Base-by-base conservation (phyloP, 2,329 filamentous ascomycete species). In the Anthostomella pinea region DNA sequence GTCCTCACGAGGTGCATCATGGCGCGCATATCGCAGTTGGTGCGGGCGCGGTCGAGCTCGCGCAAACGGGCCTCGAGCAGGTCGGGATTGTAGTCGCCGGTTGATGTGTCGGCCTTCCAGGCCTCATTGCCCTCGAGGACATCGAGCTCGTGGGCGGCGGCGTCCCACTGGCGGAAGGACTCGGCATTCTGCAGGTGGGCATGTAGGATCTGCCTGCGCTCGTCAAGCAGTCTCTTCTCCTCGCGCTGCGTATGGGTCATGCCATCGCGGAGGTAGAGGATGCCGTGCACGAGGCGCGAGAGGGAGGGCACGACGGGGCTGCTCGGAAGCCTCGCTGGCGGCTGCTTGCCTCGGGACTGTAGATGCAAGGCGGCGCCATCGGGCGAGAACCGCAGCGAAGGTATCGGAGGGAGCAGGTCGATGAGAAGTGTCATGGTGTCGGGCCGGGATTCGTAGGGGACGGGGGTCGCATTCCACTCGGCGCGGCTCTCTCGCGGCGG, bases 1-100 rank as follows among this genome's bases (percentile, higher is more conserved):
- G 88, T 95, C 18, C 90, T 81, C 23, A 95, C 73, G 23, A 93
- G 71, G 54, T 88, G 82, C 54, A 93, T 73, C 83, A 95, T 93
- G 38, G 74, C 72, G 43, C 74, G 75, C 36, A 88, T 73, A 60
- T 96, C 87, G 48, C 81, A 79, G 46, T 74, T 81, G 8, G 73
- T 69, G 5, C 85, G 77, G 11, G 88, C 89, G 8, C 83, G 73
- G 48, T 95, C 83, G 41, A 96, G 72, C 47, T 88, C 79, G 35
- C 70, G 67, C 27, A 94, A 66, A n/a, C 86, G 80, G 20, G 75
- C 68, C 46, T 81, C 70, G 26, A 96, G 78, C 7, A 94, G 67
- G 0, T 68, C 67, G 1, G 79, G 75, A 52, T 91, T 79, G 60
- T 90, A 93, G 49, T 89, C 83, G 30, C 74, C 67, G n/a, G 73